Base-by-base conservation (phyloP, 768 basidiomycete genomes). In the Lyophyllum semitale region DNA sequence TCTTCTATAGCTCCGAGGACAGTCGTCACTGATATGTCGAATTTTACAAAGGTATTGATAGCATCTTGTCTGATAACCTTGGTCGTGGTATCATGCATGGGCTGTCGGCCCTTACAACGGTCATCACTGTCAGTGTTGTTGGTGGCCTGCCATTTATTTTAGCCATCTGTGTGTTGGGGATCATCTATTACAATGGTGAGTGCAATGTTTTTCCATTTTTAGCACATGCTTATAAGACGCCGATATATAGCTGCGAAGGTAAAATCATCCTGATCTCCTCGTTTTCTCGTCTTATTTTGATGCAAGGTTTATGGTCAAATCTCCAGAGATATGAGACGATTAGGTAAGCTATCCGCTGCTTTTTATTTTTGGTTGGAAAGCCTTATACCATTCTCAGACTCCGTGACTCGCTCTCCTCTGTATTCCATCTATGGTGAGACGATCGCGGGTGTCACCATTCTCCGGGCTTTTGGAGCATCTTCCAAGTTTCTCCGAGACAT, bases 391-490 rank as follows among this genome's bases (percentile, higher is more conserved):
- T n/a, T 55, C 22, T 1, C 22, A 73, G 72, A 69, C 29, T 73
- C 72, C 32, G 68, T 71, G 8, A 72, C 72, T 18, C 65, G 72
- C 15, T 73, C 72, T 18, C 76, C 75, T 2, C 60, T 77, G 4
- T 77, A 74, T 54, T 76, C 76, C 4, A 75, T 77, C 12, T 77
- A 77, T 49, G 76, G 76, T 8, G 76, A 77, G 59, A 75, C 75
- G 1, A 76, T 77, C 32, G 69, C 76, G 20, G 76, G 76, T 18
- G 71, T 76, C 20, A 69, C 75, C 0, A 70, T 77, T 44, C 70
- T 94, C 26, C 87, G 94, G 41, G 88, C 93, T 0, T 97, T 94
- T 66, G 94, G 94, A 13, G 91, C 91, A 11, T 86, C 89, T 29
- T 89, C 91, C 37, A 92, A 93, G 66, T 91, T n/a, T n/a, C n/a